Conservation (phyloP, 129 eudicot species). For the Helianthus annuus region HanXRQr2.0-SUNRISE NC_035440.2:1226855-1227354, state of each 20-base stretch:
- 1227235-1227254: conserved; percentile 78
- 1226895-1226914: conserved; percentile 41
- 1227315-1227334: background rate
- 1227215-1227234: conserved; percentile 55
- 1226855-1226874: conserved; percentile 97
- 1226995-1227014: conserved; percentile 79
- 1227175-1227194: conserved; percentile 99
- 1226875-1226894: conserved; percentile 91
- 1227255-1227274: conserved; percentile 86
- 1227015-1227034: conserved; percentile 66
- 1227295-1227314: background rate
- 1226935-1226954: background rate
- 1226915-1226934: conserved; percentile 18
- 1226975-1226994: background rate
- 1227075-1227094: background rate
- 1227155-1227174: conserved; percentile 95
- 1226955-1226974: background rate
- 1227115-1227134: background rate
- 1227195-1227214: conserved; percentile 92
- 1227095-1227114: background rate
- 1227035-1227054: conserved; percentile 67
- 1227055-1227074: conserved; percentile 47
- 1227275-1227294: conserved; percentile 82
- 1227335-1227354: too few relatives aligned
- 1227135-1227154: conserved; percentile 32